Evolutionary conservation across 805 yeast species (phyloP).

Genomic region (Kluyveromyces wickerhamii): DNA sequence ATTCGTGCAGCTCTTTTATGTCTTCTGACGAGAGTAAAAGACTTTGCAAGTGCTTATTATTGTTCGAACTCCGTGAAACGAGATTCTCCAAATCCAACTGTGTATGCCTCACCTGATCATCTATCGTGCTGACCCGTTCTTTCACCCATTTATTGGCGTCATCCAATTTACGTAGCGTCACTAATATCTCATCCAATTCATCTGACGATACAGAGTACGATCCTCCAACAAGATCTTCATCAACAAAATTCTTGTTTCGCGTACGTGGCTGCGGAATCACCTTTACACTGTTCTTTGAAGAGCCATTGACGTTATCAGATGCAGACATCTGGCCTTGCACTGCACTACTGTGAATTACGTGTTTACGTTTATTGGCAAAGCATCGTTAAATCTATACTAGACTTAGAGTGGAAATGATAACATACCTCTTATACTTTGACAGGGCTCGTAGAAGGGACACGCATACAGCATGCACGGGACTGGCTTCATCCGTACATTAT

Average conservation of each 20-base stretch:
- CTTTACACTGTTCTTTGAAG: constrained; percentile 1
- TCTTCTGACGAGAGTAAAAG: constrained; percentile 11
- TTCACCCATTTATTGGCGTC: constrained; percentile 7
- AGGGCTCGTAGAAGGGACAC: too few species aligned
- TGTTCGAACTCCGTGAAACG: constrained; percentile 12
- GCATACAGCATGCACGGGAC: too few species aligned
- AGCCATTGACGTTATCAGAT: too few species aligned
- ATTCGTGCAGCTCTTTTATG: constrained; percentile 7
- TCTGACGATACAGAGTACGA: constrained; percentile 1
- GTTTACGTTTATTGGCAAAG: too few species aligned
- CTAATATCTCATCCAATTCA: constrained; percentile 9
- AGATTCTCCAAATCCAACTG: constrained; percentile 12
- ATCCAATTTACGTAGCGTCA: constrained; percentile 8
- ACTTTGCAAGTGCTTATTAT: constrained; percentile 13
- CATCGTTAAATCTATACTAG: too few species aligned
- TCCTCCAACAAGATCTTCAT: constrained; percentile 5
- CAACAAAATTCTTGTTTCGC: constrained; percentile 2
- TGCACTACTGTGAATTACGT: too few species aligned
- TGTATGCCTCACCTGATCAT: constrained; percentile 9
- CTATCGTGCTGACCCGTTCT: constrained; percentile 10
- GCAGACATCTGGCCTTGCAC: too few species aligned
- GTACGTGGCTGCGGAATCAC: constrained; percentile 3
- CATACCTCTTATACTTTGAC: too few species aligned
- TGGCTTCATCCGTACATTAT: too few species aligned
- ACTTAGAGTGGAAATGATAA: too few species aligned